These are phyloP conservation scores for Mentha longifolia DNA, from an alignment of 257 asterid species.

Conservation along the genomic window DNA sequence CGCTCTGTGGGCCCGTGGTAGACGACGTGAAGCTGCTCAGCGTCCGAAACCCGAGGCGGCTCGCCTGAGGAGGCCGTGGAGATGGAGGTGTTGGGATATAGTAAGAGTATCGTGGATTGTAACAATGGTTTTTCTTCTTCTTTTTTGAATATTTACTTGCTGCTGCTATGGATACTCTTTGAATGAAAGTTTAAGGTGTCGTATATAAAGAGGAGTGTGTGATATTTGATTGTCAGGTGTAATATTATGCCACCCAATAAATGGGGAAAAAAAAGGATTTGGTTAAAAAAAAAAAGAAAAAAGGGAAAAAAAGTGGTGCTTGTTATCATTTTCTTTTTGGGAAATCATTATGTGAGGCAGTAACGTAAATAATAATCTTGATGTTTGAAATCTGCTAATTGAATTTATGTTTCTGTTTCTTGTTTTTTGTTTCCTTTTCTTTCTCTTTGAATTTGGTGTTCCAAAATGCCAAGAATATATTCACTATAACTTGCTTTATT, in stretches of 20 bases:
- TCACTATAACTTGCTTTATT: too few relatives aligned
- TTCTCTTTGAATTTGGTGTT: not conserved
- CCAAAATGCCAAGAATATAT: too few relatives aligned
- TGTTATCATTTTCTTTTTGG: not conserved
- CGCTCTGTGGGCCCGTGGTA: slow-evolving; percentile 94
- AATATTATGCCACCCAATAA: slow-evolving; percentile 39
- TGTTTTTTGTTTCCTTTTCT: too few relatives aligned
- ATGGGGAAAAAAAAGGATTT: slow-evolving; percentile 19
- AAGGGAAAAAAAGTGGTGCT: slow-evolving; percentile 2
- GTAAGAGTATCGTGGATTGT: slow-evolving; percentile 21
- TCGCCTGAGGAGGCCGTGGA: slow-evolving; percentile 31
- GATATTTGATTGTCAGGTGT: slow-evolving; percentile 29
- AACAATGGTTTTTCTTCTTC: not conserved
- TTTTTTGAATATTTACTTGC: slow-evolving; percentile 11
- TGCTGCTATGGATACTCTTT: slow-evolving; percentile 16
- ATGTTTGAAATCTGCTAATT: not conserved
- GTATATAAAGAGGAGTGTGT: slow-evolving; percentile 37
- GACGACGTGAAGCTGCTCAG: slow-evolving; percentile 82
- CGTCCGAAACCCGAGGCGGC: slow-evolving; percentile 58
- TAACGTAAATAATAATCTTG: not conserved
- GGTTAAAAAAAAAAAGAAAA: not conserved
- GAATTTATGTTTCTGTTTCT: not conserved
- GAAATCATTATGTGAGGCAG: not conserved
- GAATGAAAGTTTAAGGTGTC: slow-evolving; percentile 12
- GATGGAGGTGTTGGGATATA: slow-evolving; percentile 3